phyloP scores from a whole-genome alignment of 306 rosid species.

The Ammopiptanthus mongolicus region DNA sequence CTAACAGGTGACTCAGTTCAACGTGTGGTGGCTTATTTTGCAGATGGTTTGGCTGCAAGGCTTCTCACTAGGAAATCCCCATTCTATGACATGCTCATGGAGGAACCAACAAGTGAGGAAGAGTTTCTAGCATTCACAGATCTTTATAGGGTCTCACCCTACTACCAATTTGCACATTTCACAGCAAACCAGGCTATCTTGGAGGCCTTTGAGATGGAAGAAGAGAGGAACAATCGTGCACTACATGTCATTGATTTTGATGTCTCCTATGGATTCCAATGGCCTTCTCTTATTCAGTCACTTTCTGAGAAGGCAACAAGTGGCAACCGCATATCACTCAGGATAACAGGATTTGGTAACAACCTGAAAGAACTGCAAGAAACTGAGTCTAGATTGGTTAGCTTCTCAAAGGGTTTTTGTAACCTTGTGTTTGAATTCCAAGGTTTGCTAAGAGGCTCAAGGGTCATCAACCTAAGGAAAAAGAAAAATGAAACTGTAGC shows the following conservation, averaged over 20 bases:
- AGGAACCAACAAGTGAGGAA: conserved; percentile 47
- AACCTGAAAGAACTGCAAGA: conserved; percentile 44
- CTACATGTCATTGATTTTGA: conserved; percentile 59
- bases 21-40: conserved; percentile 53
- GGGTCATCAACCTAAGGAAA: conserved; percentile 28
- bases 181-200: conserved; percentile 67
- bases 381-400: conserved; percentile 46
- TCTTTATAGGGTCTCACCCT: conserved; percentile 57
- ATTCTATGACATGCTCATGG: conserved; percentile 51
- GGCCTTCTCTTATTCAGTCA: conserved; percentile 73
- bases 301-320: conserved; percentile 54
- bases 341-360: conserved; percentile 49
- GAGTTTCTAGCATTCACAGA: conserved; percentile 47
- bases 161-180: conserved; percentile 71
- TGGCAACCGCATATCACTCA: conserved; percentile 36
- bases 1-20: conserved; percentile 48
- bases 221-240: conserved; percentile 35
- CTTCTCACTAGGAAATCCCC: conserved; percentile 53
- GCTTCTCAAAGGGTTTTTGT: conserved; percentile 50
- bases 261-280: conserved; percentile 59
- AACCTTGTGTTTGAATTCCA: conserved; percentile 56
- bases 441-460: conserved; percentile 39
- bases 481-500: conserved; percentile 52
- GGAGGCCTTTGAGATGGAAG: conserved; percentile 55
- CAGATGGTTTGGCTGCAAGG: conserved; percentile 53